Evolutionary conservation across 371 early-diverging fungal species (phyloP).

Genomic region (Blakeslea trispora): DNA sequence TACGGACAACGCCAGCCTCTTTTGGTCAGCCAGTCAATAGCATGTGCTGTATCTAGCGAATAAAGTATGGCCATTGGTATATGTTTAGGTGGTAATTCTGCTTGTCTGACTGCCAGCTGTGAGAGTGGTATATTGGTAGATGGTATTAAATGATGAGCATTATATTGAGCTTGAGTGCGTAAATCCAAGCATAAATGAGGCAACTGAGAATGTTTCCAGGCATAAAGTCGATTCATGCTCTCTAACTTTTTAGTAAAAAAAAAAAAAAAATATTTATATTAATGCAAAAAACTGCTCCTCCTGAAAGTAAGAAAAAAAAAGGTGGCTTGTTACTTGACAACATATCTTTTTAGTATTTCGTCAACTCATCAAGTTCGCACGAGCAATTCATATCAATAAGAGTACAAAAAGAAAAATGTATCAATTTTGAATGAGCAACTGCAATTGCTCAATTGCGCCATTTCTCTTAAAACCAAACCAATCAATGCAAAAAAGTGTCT

Average conservation of each 20-base stretch:
- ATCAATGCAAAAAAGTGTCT: constrained; percentile 8
- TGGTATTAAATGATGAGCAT: constrained; percentile 24
- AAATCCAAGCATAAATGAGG: constrained; percentile 37
- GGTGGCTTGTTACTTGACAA: too few species aligned
- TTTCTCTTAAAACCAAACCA: constrained; percentile 5
- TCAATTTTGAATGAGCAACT: constrained; percentile 11
- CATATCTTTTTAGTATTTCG: too few species aligned
- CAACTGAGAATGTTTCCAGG: constrained; percentile 12
- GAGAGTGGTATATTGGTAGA: constrained; percentile 47
- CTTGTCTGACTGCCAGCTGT: constrained; percentile 22
- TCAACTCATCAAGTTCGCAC: too few species aligned
- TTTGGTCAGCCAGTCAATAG: constrained; percentile 29
- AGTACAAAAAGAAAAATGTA: not conserved
- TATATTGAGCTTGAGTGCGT: constrained; percentile 24
- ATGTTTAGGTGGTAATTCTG: constrained; percentile 45
- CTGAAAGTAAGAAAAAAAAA: too few species aligned
- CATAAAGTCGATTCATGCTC: constrained; percentile 13
- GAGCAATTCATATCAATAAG: too few species aligned
- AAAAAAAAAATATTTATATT: not conserved
- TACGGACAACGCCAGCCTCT: constrained; percentile 44
- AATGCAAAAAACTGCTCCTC: too few species aligned
- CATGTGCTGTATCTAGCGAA: constrained; percentile 16
- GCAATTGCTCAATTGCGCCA: constrained; percentile 24
- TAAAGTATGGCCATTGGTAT: constrained; percentile 44
- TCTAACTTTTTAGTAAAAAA: too few species aligned